Conservation (phyloP, 73 alveolate species). For the Stentor roeselii region DNA sequence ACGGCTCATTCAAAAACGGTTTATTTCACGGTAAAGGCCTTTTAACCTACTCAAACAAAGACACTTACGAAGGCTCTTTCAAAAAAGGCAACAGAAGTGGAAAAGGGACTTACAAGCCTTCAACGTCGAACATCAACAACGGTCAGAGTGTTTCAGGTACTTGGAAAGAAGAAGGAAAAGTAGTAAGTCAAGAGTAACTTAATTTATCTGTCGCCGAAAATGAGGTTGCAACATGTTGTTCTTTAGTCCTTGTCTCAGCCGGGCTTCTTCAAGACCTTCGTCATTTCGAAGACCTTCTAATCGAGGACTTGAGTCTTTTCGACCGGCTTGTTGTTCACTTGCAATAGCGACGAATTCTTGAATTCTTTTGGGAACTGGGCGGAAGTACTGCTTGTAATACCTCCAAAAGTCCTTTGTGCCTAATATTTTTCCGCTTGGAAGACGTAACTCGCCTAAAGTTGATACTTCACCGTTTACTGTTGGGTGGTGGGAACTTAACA, state of each 20-base stretch:
- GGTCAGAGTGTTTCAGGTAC: too few relatives aligned
- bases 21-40: too few relatives aligned
- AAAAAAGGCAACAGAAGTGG: too few relatives aligned
- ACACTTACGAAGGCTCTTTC: too few relatives aligned
- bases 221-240: not conserved
- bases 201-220: not conserved
- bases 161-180: too few relatives aligned
- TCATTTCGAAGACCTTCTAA: not conserved
- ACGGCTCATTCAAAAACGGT: too few relatives aligned
- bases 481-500: not conserved
- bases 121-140: too few relatives aligned
- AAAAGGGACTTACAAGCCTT: too few relatives aligned
- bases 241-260: not conserved
- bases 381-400: conserved; percentile 8
- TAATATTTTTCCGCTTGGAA: conserved; percentile 5
- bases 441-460: conserved; percentile 6
- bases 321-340: not conserved
- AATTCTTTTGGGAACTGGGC: conserved; percentile 4
- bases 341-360: not conserved
- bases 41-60: too few relatives aligned
- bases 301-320: not conserved
- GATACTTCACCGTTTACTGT: not conserved
- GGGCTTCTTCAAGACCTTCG: not conserved
- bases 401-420: not conserved
- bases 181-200: too few relatives aligned